Evolutionary conservation across 805 yeast genomes (phyloP).

Genomic region (Barnettozyma californica): DNA sequence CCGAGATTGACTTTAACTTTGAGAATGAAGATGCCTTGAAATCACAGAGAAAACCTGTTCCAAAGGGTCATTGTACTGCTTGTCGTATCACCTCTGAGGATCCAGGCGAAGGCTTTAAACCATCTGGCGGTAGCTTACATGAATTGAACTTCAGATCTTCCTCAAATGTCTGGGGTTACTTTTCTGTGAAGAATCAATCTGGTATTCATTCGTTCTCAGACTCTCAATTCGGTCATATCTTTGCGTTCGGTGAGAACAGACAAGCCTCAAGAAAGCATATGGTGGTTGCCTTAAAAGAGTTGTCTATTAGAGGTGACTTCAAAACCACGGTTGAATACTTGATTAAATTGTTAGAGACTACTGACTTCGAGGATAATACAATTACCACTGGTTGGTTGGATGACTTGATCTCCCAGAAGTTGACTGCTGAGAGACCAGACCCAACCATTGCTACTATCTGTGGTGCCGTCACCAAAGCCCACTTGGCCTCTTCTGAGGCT

Average conservation of each 20-base stretch:
- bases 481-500: constrained; percentile 66
- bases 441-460: constrained; percentile 84
- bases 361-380: constrained; percentile 92
- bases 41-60: constrained; percentile 87
- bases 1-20: constrained; percentile 89
- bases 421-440: constrained; percentile 97
- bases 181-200: constrained; percentile 93
- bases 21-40: constrained; percentile 62
- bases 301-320: constrained; percentile 96
- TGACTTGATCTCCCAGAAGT: constrained; percentile 85
- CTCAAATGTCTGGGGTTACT: constrained; percentile 99
- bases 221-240: constrained; percentile 98
- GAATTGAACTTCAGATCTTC: constrained; percentile 96
- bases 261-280: constrained; percentile 97
- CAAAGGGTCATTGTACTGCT: constrained; percentile 98
- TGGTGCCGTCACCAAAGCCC: constrained; percentile 98
- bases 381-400: constrained; percentile 99
- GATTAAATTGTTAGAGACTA: constrained; percentile 91
- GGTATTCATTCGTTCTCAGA: constrained; percentile 97
- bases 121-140: constrained; percentile 94
- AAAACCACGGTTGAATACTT: constrained; percentile 96
- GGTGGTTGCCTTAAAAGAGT: constrained; percentile 97
- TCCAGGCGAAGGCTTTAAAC: constrained; percentile 99
- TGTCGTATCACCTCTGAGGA: constrained; percentile 99
- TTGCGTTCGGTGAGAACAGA: constrained; percentile 98